Percentiles rank a stretch among this genome's conserved stretches.
Evolutionary conservation across 768 basidiomycete genomes (phyloP).

Genomic region (Rhodotorula paludigena): DNA sequence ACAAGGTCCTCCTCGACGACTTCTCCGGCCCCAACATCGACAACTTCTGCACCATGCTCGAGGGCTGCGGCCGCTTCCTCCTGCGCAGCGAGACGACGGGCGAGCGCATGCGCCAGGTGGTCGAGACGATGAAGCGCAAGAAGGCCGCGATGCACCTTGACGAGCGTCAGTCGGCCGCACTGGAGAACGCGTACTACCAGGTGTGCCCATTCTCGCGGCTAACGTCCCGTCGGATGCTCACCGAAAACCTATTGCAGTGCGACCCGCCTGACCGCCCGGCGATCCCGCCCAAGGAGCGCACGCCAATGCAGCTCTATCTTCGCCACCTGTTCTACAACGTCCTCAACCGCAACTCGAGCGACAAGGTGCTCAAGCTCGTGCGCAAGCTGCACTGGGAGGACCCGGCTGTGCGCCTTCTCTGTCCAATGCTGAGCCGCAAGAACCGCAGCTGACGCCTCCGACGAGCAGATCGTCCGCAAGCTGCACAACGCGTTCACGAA

Average conservation of each 20-base stretch:
- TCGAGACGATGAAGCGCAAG: conserved; percentile 86
- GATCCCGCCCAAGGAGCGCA: conserved; percentile 74
- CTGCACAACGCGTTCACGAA: conserved; percentile 91
- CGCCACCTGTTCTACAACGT: conserved; percentile 93
- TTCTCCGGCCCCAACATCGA: conserved; percentile 89
- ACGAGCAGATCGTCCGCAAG: conserved; percentile 54
- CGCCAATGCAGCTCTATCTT: conserved; percentile 86
- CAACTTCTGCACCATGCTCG: conserved; percentile 81
- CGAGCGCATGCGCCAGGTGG: conserved; percentile 65
- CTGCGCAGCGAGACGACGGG: conserved; percentile 80
- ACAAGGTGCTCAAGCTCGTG: conserved; percentile 87
- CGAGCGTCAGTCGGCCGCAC: conserved; percentile 74
- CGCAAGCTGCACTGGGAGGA: conserved; percentile 97
- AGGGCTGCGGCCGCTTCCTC: conserved; percentile 88
- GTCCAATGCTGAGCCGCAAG: background rate
- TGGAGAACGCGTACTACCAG: conserved; percentile 96
- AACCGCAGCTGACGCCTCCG: conserved; percentile 1
- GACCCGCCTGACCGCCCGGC: conserved; percentile 93
- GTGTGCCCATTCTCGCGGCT: conserved; percentile 53
- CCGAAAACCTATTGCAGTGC: conserved; percentile 56
- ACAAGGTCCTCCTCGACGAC: conserved; percentile 96
- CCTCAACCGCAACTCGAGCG: conserved; percentile 84
- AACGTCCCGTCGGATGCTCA: conserved; percentile 7
- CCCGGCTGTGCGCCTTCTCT: conserved; percentile 46
- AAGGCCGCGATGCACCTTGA: conserved; percentile 90